A percentile compares a stretch with the other conserved stretches of the same genome.
Conservation (phyloP, 2,329 filamentous ascomycete species). For the Malbranchea cinnamomea region DNA sequence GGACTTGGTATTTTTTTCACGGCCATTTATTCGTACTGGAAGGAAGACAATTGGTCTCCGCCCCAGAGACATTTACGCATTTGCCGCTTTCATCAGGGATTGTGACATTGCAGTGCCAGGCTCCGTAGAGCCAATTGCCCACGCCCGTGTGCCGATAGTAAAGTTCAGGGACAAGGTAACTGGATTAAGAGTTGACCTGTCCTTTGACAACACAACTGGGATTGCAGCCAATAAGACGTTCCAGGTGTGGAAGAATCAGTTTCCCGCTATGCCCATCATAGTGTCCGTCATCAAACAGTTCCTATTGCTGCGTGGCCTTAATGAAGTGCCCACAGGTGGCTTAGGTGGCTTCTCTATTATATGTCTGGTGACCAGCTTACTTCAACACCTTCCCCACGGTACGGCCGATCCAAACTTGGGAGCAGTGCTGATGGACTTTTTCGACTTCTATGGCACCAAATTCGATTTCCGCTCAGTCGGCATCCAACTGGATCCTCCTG, state of each 20-base stretch:
- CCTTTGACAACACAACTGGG: constrained; percentile 82
- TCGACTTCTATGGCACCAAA: constrained; percentile 73
- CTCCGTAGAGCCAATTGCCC: constrained; percentile 52
- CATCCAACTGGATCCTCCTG: constrained; percentile 61
- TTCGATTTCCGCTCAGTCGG: constrained; percentile 58
- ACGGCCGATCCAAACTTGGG: constrained; percentile 58
- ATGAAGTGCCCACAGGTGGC: constrained; percentile 81
- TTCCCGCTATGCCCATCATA: constrained; percentile 71
- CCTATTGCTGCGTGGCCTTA: constrained; percentile 72
- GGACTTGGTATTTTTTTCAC: constrained; percentile 70
- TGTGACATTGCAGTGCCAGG: constrained; percentile 42
- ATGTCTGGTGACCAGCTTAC: constrained; percentile 77
- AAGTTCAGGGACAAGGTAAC: constrained; percentile 75
- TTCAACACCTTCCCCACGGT: constrained; percentile 63
- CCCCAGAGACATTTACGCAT: constrained; percentile 43
- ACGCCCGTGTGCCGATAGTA: constrained; percentile 77
- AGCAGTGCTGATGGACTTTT: constrained; percentile 69
- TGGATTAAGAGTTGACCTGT: constrained; percentile 75
- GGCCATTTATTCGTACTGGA: constrained; percentile 41
- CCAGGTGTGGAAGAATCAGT: constrained; percentile 59
- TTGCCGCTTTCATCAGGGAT: constrained; percentile 44
- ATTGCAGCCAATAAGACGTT: constrained; percentile 70
- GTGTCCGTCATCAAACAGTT: constrained; percentile 89
- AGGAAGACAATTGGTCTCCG: constrained; percentile 35
- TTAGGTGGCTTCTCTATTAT: constrained; percentile 90